Conservation (phyloP, 305 asterid species). For the Andrographis paniculata region DNA sequence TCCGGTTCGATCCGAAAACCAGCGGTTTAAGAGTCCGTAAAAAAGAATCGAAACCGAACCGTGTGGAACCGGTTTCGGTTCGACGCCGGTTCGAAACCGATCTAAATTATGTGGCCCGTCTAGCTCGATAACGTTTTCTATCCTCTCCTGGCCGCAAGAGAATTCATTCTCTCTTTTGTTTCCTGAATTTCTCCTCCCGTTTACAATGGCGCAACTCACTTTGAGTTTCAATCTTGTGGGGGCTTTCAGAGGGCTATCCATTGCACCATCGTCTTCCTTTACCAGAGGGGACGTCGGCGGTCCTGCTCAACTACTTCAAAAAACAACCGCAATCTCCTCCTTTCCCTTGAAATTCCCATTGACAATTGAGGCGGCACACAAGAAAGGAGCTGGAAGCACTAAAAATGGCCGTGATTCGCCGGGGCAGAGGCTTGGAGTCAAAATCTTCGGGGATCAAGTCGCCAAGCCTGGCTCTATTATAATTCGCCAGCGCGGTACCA, state of each 20-base stretch:
- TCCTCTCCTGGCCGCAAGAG: too few relatives aligned
- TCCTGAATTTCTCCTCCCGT: too few relatives aligned
- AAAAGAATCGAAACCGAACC: too few relatives aligned
- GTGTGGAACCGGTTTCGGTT: too few relatives aligned
- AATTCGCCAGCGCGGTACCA: conserved; percentile 90
- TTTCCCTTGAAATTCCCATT: conserved; percentile 50
- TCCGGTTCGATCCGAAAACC: too few relatives aligned
- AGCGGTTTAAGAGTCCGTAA: too few relatives aligned
- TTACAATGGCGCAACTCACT: conserved; percentile 44
- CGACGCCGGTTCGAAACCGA: too few relatives aligned
- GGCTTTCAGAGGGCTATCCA: conserved; percentile 63
- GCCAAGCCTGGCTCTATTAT: conserved; percentile 91
- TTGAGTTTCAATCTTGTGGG: conserved; percentile 51
- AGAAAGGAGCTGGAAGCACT: conserved; percentile 97
- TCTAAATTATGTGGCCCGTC: too few relatives aligned
- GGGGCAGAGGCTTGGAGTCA: conserved; percentile 91
- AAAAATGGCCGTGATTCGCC: conserved; percentile 96
- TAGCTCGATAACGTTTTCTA: too few relatives aligned
- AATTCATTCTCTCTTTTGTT: too few relatives aligned
- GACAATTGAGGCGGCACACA: conserved; percentile 84
- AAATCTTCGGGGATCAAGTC: conserved; percentile 75
- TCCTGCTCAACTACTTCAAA: conserved; percentile 28
- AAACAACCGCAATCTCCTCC: conserved; percentile 28
- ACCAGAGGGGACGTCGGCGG: conserved; percentile 53
- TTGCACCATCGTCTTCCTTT: conserved; percentile 48